phyloP scores from a whole-genome alignment of 2,329 filamentous ascomycete species.

The Sporothrix brasiliensis region DNA sequence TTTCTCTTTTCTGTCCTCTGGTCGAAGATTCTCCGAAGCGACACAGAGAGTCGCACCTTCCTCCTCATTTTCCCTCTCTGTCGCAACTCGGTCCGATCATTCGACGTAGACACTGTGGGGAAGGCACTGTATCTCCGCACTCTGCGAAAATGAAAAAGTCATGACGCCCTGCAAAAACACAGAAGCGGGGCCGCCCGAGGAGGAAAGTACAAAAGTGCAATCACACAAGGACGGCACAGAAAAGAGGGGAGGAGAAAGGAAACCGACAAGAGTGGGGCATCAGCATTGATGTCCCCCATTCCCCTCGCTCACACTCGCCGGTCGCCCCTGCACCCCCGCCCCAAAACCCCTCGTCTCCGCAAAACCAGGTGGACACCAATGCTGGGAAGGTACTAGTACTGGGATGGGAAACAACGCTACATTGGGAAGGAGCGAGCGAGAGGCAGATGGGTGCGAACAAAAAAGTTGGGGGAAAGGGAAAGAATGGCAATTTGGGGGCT shows the following conservation, averaged over 20 bases:
- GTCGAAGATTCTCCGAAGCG: slow-evolving; percentile 10
- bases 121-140: slow-evolving; percentile 29
- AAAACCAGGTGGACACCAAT: slow-evolving; percentile 13
- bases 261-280: slow-evolving; percentile 15
- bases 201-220: background rate
- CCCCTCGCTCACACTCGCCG: slow-evolving; percentile 1
- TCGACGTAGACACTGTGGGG: slow-evolving; percentile 13
- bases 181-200: slow-evolving; percentile 6
- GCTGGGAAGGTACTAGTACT: background rate
- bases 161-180: slow-evolving; percentile 4
- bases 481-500: slow-evolving; percentile 1
- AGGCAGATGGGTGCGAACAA: too few species aligned
- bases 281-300: slow-evolving; percentile 10
- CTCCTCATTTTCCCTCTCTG: slow-evolving; percentile 15
- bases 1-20: background rate
- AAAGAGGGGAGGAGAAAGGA: slow-evolving; percentile 25
- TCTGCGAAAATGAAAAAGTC: background rate
- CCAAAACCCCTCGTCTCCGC: slow-evolving; percentile 32
- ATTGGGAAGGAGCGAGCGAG: slow-evolving; percentile 11
- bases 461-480: slow-evolving; percentile 13
- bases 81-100: slow-evolving; percentile 19
- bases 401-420: background rate
- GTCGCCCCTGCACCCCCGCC: slow-evolving; percentile 1
- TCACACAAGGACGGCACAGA: background rate
- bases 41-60: background rate